Evolutionary conservation across 108 stramenopile species (phyloP), one percentile per base, ranked within the genome.

Genomic region (Nitzschia sp.): DNA sequence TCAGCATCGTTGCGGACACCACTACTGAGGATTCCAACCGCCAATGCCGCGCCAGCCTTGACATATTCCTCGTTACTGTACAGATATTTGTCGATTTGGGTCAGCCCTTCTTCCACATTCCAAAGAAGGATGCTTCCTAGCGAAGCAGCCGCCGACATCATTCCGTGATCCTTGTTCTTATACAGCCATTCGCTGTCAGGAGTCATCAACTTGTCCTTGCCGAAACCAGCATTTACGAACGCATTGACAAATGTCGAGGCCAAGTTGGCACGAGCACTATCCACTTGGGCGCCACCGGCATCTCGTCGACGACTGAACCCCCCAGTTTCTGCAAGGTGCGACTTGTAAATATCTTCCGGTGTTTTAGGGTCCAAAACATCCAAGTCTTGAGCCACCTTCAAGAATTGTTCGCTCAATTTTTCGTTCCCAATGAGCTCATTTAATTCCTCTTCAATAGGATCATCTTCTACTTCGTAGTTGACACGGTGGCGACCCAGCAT

Each of bases 71-170:
- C 98, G 36, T 83, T 87, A 23, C 89, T 88, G 80, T 98, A 96
- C 54, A 99, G 82, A 71, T 90, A 99, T 84, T 98, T 97, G 72
- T 99, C 98, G 71, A 99, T 97, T 56, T 93, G 91, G 28, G 95
- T 97, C 58, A 99, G 74, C n/a, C 97, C 99, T 80, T 99, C 99
- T 77, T 99, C 97, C 1, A 99, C 97, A 75, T 99, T 98, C 99
- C 99, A 99, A 22, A 99, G 79, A 31, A 97, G 80, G 53, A 99
- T 93, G 38, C 91, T 81, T 45, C 98, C 99, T 9, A 99, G 85
- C 2, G 96, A 97, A 4, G 98, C 99, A 3, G 99, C 96, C 0
- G 98, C 99, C 58, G 92, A 83, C 81, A 98, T 85, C 97, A 97
- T 97, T 41, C 98, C 98, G 73, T 97, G 97, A 76, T 97, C 97